A percentile compares a stretch with the other conserved stretches of the same genome.
These are phyloP conservation scores for Geotrichum candidum DNA, from an alignment of 1,139 yeast species.

Conservation along the genomic window DNA sequence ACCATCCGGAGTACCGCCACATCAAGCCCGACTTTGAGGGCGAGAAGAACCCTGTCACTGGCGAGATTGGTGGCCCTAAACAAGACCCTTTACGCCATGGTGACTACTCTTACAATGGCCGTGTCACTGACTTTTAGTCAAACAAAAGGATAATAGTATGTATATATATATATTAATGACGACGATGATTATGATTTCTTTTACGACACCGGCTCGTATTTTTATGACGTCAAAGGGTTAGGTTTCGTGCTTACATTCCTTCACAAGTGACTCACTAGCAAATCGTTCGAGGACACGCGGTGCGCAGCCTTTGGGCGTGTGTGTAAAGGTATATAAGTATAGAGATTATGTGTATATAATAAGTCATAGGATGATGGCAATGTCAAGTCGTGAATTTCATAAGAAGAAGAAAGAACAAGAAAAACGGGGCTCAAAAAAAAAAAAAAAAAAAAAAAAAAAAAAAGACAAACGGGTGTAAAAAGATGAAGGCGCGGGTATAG, in stretches of 20 bases:
- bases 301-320: neutral
- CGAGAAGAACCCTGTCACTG: constrained; percentile 84
- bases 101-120: constrained; percentile 92
- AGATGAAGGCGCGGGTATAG: neutral
- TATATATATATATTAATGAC: neutral
- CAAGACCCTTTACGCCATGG: constrained; percentile 92
- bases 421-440: neutral
- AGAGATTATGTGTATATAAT: neutral
- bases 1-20: constrained; percentile 61
- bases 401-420: neutral
- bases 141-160: neutral
- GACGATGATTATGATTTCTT: neutral
- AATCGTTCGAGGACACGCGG: neutral
- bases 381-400: neutral
- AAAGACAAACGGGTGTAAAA: neutral
- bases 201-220: neutral
- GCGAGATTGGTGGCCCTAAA: constrained; percentile 97
- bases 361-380: neutral
- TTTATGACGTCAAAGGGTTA: neutral
- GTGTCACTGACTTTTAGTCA: constrained; percentile 80
- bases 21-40: constrained; percentile 96
- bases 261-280: neutral
- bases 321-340: neutral
- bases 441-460: neutral
- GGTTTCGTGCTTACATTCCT: neutral